Conservation (phyloP, 164 flowering plant genomes). For the Berberis thunbergii region DNA sequence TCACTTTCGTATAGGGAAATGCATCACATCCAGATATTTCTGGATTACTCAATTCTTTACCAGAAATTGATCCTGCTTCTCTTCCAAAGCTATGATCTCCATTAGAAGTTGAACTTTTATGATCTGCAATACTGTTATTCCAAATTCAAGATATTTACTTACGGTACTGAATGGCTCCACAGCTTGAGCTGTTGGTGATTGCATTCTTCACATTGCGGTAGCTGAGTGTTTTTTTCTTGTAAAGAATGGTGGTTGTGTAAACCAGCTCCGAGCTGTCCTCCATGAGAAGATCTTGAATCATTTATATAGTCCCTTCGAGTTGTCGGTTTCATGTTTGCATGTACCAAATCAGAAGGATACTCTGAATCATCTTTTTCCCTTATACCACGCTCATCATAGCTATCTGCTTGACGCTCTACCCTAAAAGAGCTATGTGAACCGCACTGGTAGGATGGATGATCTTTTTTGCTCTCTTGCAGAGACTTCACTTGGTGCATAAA, state of each 20-base stretch:
- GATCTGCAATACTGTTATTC: constrained; percentile 7
- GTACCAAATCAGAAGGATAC: constrained; percentile 13
- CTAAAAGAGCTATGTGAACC: constrained; percentile 10
- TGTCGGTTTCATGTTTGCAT: constrained; percentile 9
- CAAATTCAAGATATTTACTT: constrained; percentile 16
- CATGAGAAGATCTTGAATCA: constrained; percentile 12
- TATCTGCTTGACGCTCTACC: constrained; percentile 9
- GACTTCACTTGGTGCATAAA: constrained; percentile 4
- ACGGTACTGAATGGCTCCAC: constrained; percentile 19
- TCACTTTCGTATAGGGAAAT: constrained; percentile 13
- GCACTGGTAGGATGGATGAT: constrained; percentile 8
- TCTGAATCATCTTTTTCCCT: constrained; percentile 14
- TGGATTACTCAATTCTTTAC: constrained; percentile 14
- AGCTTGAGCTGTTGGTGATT: constrained; percentile 8
- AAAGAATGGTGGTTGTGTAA: constrained; percentile 20
- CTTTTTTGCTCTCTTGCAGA: constrained; percentile 7
- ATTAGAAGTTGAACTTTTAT: constrained; percentile 6
- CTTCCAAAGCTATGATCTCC: constrained; percentile 20
- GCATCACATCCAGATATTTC: constrained; percentile 8
- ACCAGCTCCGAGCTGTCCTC: constrained; percentile 6
- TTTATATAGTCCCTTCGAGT: constrained; percentile 16
- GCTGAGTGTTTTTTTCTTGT: constrained; percentile 11
- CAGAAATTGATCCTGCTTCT: constrained; percentile 16
- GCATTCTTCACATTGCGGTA: constrained; percentile 11
- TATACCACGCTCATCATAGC: constrained; percentile 18